A percentile compares a stretch with the other conserved stretches of the same genome.
phyloP scores from a whole-genome alignment of 2,329 filamentous ascomycete species.

The Decorospora gaudefroyi region DNA sequence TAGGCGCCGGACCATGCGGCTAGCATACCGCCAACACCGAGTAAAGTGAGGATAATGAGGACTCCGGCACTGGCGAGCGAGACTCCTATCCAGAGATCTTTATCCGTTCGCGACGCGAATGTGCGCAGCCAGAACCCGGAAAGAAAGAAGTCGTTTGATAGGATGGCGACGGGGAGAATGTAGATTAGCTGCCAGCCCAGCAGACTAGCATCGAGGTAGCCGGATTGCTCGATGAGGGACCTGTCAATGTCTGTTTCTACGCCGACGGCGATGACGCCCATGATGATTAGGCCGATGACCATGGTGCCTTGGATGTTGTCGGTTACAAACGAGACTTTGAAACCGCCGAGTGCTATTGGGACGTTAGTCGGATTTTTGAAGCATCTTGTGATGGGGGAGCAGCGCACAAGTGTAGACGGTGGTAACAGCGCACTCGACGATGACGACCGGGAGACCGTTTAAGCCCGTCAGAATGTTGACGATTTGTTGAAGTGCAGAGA shows the following conservation, averaged over 20 bases:
- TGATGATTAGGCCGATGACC: constrained; percentile 74
- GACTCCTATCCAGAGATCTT: constrained; percentile 74
- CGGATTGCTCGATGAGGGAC: constrained; percentile 68
- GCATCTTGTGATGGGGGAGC: too few relatives aligned
- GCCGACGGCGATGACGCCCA: constrained; percentile 78
- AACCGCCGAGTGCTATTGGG: constrained; percentile 72
- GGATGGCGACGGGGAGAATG: constrained; percentile 77
- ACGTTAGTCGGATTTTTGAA: background rate
- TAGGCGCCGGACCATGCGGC: constrained; percentile 78
- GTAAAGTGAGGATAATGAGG: constrained; percentile 70
- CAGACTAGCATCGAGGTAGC: constrained; percentile 68
- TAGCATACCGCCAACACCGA: constrained; percentile 73
- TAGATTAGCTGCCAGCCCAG: constrained; percentile 86
- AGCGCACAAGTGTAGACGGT: constrained; percentile 78
- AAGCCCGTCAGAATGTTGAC: constrained; percentile 74
- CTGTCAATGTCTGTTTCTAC: constrained; percentile 73
- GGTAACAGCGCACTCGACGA: constrained; percentile 76
- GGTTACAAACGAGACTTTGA: constrained; percentile 81
- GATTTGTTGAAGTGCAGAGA: constrained; percentile 80
- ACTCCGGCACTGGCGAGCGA: constrained; percentile 67
- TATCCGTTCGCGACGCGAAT: constrained; percentile 78
- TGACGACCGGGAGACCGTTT: constrained; percentile 73
- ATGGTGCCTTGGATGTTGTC: constrained; percentile 81
- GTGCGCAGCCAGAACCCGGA: constrained; percentile 84
- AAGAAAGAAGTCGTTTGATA: constrained; percentile 87